Evolutionary conservation across 2,329 filamentous ascomycete genomes (phyloP).

Genomic region (Geosmithia putterillii): DNA sequence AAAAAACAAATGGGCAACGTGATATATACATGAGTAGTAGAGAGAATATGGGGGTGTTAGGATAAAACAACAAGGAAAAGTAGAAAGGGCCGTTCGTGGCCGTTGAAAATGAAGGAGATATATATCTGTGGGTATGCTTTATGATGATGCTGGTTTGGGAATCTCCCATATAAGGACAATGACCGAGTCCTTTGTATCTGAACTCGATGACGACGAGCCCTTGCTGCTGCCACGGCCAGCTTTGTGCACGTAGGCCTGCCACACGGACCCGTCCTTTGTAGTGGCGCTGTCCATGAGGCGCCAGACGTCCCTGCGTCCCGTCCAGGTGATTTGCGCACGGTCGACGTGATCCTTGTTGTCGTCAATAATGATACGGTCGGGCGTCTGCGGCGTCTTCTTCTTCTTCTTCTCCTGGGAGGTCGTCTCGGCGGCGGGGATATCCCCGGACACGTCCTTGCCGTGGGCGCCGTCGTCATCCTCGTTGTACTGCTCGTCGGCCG

Average conservation of each 20-base stretch:
- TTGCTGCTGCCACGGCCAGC: slow-evolving; percentile 8
- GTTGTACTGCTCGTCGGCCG: slow-evolving; percentile 1
- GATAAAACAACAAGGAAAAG: not conserved
- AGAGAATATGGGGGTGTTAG: not conserved
- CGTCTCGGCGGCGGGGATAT: not conserved
- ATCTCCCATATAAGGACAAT: slow-evolving; percentile 27
- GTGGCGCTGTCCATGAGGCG: slow-evolving; percentile 24
- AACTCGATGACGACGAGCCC: no score
- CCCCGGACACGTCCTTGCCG: not conserved
- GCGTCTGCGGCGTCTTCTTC: slow-evolving; percentile 4
- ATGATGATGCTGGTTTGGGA: slow-evolving; percentile 1
- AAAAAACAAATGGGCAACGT: not conserved
- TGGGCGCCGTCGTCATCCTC: not conserved
- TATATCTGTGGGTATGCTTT: not conserved
- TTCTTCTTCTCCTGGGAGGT: slow-evolving; percentile 3
- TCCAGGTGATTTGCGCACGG: slow-evolving; percentile 20
- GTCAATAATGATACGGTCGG: slow-evolving; percentile 18
- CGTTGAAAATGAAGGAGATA: not conserved
- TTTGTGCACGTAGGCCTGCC: slow-evolving; percentile 32
- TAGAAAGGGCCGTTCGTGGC: no score
- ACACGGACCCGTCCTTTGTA: slow-evolving; percentile 22
- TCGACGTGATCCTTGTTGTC: slow-evolving; percentile 10
- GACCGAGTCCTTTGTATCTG: slow-evolving; percentile 18
- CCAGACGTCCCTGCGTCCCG: slow-evolving; percentile 25
- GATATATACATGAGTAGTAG: not conserved